These are phyloP conservation scores for Saprolegnia diclina DNA, from an alignment of 352 stramenopile genomes.

Conservation along the genomic window DNA sequence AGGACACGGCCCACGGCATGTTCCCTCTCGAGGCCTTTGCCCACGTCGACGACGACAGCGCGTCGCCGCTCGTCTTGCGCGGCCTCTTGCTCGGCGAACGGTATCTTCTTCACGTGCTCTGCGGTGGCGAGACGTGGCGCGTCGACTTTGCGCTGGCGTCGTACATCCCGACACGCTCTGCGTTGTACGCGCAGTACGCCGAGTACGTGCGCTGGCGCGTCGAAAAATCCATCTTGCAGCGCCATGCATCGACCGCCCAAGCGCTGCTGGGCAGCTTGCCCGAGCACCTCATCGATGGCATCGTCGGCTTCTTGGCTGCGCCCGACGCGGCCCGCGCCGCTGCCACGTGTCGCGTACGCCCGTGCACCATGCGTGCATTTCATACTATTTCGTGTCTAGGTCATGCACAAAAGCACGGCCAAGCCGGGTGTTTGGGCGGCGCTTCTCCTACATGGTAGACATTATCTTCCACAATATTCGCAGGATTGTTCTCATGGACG, in stretches of 20 bases:
- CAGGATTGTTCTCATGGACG: not conserved
- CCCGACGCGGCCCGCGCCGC: not conserved
- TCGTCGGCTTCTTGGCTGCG: constrained; percentile 15
- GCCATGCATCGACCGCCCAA: not conserved
- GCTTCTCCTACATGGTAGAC: not conserved
- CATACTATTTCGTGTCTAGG: not conserved
- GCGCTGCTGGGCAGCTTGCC: constrained; percentile 6
- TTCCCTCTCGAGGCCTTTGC: constrained; percentile 12
- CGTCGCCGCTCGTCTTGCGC: not conserved
- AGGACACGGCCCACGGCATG: not conserved
- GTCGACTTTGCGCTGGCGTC: constrained; percentile 14
- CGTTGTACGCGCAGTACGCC: not conserved
- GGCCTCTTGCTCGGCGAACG: not conserved
- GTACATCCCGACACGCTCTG: not conserved
- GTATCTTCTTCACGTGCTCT: constrained; percentile 8
- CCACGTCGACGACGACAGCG: not conserved
- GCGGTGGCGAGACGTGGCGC: not conserved
- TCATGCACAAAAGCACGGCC: not conserved
- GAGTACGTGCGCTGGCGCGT: constrained; percentile 17
- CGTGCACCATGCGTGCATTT: not conserved
- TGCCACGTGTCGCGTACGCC: not conserved
- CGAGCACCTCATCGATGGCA: not conserved
- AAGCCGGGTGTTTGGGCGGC: not conserved
- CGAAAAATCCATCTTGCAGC: constrained; percentile 1
- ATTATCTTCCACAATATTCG: not conserved